Conservation (phyloP, 371 early-diverging fungal species). For the Cokeromyces recurvatus region DNA sequence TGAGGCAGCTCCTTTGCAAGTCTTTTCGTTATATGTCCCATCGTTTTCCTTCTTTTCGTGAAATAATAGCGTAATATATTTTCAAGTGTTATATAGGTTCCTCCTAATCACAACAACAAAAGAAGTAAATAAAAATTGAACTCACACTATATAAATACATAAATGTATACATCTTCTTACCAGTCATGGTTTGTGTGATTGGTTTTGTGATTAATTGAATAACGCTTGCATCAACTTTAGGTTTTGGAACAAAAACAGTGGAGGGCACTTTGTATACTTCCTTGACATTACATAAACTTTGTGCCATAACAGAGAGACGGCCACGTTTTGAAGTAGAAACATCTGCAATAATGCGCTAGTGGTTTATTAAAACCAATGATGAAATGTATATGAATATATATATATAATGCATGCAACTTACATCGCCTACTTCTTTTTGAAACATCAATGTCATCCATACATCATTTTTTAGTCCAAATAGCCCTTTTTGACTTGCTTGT, state of each 20-base stretch:
- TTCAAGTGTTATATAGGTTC: conserved; percentile 45
- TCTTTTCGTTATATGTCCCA: conserved; percentile 55
- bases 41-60: conserved; percentile 69
- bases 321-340: conserved; percentile 55
- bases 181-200: conserved; percentile 3
- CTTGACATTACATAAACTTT: conserved; percentile 64
- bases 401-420: conserved; percentile 16
- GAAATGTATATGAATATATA: not conserved
- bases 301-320: conserved; percentile 71
- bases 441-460: conserved; percentile 83
- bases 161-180: conserved; percentile 1
- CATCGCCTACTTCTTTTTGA: conserved; percentile 79
- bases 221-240: conserved; percentile 74
- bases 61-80: conserved; percentile 63
- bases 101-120: too few species aligned
- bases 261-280: conserved; percentile 61
- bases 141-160: not conserved
- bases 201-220: conserved; percentile 59
- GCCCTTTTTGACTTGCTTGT: conserved; percentile 48
- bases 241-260: conserved; percentile 67
- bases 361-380: not conserved
- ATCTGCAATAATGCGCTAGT: conserved; percentile 63
- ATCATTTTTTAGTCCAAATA: conserved; percentile 47
- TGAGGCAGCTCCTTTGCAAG: conserved; percentile 33
- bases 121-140: too few species aligned